phyloP scores from a whole-genome alignment of 208 protist genomes.

The Entamoeba invadens region DNA sequence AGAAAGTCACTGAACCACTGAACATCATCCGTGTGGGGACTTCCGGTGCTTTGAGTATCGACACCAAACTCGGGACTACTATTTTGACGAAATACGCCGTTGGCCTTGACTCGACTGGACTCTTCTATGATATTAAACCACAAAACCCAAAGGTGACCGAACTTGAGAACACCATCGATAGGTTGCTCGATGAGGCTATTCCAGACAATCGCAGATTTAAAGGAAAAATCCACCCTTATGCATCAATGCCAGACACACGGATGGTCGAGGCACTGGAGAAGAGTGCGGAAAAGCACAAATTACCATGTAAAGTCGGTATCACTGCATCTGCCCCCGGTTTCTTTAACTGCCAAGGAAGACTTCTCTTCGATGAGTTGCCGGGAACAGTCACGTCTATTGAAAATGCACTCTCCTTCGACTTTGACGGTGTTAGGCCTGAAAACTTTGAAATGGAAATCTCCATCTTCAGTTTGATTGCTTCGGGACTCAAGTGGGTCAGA shows the following conservation, averaged over 20 bases:
- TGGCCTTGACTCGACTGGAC: neutral
- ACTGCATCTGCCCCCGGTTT: neutral
- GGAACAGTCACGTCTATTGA: neutral
- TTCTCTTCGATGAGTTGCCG: neutral
- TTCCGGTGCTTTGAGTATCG: neutral
- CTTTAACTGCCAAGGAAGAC: neutral
- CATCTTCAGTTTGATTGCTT: neutral
- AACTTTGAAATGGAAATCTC: neutral
- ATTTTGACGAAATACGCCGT: neutral
- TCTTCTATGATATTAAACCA: neutral
- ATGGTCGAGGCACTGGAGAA: neutral
- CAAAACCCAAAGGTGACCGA: neutral
- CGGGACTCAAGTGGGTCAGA: neutral
- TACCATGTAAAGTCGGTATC: neutral
- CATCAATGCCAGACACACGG: neutral
- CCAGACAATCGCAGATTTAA: neutral
- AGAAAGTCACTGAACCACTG: neutral
- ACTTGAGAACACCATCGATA: neutral
- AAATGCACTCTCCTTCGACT: neutral
- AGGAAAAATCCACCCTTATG: neutral
- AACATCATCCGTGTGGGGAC: neutral
- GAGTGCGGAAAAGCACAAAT: neutral
- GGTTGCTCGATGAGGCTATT: neutral
- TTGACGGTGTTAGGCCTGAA: neutral
- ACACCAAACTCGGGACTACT: neutral